These are phyloP conservation scores for Sonneratia caseolaris DNA, from an alignment of 345 rosid genomes.

Conservation along the genomic window DNA sequence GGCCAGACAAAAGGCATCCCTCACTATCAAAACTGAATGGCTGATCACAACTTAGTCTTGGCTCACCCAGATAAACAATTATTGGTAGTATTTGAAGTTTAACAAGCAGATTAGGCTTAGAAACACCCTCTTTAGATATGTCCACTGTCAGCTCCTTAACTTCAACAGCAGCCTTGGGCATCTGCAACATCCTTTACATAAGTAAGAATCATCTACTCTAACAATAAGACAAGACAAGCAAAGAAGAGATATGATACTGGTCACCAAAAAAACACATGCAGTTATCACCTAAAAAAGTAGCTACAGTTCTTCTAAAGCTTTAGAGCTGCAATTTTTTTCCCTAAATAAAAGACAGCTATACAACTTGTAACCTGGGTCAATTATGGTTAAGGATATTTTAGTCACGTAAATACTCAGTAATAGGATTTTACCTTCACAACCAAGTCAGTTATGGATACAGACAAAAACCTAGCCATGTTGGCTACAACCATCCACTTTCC, in stretches of 20 bases:
- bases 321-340: not conserved
- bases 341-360: not conserved
- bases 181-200: constrained; percentile 35
- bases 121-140: constrained; percentile 71
- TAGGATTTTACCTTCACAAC: constrained; percentile 54
- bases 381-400: not conserved
- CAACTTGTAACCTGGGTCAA: not conserved
- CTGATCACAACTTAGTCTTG: constrained; percentile 48
- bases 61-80: constrained; percentile 51
- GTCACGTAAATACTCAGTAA: not conserved
- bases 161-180: constrained; percentile 49
- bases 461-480: constrained; percentile 75
- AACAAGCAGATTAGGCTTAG: constrained; percentile 57
- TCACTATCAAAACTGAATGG: constrained; percentile 30
- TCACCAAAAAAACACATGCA: not conserved
- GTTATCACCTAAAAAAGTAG: not conserved
- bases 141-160: constrained; percentile 70
- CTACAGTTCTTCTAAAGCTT: not conserved
- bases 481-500: constrained; percentile 97
- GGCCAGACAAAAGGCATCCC: constrained; percentile 31
- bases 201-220: not conserved
- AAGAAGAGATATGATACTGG: not conserved
- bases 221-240: not conserved
- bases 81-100: constrained; percentile 67
- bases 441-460: constrained; percentile 79